Percentiles rank a stretch among this genome's conserved stretches.
phyloP scores from a whole-genome alignment of 2,329 filamentous ascomycete genomes.

The Fusarium abutilonis region DNA sequence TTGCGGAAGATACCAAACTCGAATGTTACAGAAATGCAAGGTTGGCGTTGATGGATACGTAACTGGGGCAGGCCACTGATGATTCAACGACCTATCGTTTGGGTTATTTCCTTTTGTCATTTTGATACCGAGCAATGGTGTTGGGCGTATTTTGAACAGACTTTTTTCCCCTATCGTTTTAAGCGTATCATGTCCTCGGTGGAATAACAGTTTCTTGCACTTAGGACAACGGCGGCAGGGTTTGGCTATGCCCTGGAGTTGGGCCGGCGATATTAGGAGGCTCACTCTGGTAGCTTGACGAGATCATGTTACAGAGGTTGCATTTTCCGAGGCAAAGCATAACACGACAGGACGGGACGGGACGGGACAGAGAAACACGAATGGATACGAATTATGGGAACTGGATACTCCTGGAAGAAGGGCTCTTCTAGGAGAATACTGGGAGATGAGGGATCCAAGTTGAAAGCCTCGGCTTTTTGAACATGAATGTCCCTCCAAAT shows the following conservation, averaged over 20 bases:
- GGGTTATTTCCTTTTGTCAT: constrained; percentile 43
- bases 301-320: constrained; percentile 19
- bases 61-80: constrained; percentile 35
- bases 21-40: constrained; percentile 29
- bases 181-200: constrained; percentile 26
- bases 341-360: background rate
- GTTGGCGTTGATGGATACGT: constrained; percentile 20
- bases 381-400: constrained; percentile 25
- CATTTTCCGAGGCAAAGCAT: constrained; percentile 33
- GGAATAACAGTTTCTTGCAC: constrained; percentile 17
- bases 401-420: constrained; percentile 22
- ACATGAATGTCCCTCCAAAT: background rate
- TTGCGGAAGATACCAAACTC: constrained; percentile 14
- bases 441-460: background rate
- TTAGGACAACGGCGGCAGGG: constrained; percentile 16
- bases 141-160: constrained; percentile 47
- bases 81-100: constrained; percentile 42
- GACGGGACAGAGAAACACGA: constrained; percentile 17
- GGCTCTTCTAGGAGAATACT: background rate
- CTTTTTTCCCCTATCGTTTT: constrained; percentile 22
- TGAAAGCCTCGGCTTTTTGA: background rate
- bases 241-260: constrained; percentile 24
- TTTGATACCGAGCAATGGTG: constrained; percentile 48
- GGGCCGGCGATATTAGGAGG: constrained; percentile 23
- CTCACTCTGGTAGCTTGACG: constrained; percentile 20